Evolutionary conservation across 495 filamentous ascomycete genomes (phyloP).

Genomic region (Hypoxylon fragiforme): DNA sequence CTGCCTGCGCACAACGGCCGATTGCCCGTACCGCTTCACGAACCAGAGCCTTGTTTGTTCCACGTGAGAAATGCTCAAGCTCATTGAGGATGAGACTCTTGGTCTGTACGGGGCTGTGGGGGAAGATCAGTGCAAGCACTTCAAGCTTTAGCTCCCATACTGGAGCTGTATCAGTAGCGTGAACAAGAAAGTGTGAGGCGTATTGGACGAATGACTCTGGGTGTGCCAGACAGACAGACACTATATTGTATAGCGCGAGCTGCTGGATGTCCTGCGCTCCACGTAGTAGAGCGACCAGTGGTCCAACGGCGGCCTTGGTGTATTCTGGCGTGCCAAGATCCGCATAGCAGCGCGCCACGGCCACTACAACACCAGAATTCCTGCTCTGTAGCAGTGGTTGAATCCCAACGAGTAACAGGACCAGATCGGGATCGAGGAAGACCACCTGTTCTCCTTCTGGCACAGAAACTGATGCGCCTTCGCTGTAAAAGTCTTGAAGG

Average conservation of each 20-base stretch:
- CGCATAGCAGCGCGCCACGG: slow-evolving; percentile 81
- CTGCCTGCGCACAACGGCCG: slow-evolving; percentile 85
- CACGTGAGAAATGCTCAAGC: slow-evolving; percentile 85
- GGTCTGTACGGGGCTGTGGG: slow-evolving; percentile 70
- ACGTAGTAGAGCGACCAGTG: slow-evolving; percentile 81
- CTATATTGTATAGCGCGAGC: slow-evolving; percentile 89
- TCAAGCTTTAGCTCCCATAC: slow-evolving; percentile 92
- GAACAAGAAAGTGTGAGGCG: slow-evolving; percentile 83
- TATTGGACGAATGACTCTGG: slow-evolving; percentile 82
- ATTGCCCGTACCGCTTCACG: slow-evolving; percentile 89
- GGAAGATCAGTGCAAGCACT: slow-evolving; percentile 84
- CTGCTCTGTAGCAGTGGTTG: slow-evolving; percentile 85
- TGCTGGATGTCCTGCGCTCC: slow-evolving; percentile 84
- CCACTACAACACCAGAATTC: slow-evolving; percentile 89
- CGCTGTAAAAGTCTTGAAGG: slow-evolving; percentile 76
- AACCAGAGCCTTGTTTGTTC: slow-evolving; percentile 74
- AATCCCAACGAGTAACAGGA: slow-evolving; percentile 77
- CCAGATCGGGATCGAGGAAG: slow-evolving; percentile 79
- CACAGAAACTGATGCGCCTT: slow-evolving; percentile 47
- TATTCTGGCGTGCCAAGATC: slow-evolving; percentile 79
- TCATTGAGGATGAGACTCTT: slow-evolving; percentile 89
- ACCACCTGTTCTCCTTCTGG: slow-evolving; percentile 59
- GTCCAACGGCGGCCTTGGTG: slow-evolving; percentile 71
- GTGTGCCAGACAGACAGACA: slow-evolving; percentile 74
- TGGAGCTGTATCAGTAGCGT: slow-evolving; percentile 75